Base-by-base conservation (phyloP, 129 eudicot species). In the Artemisia argyi region DNA sequence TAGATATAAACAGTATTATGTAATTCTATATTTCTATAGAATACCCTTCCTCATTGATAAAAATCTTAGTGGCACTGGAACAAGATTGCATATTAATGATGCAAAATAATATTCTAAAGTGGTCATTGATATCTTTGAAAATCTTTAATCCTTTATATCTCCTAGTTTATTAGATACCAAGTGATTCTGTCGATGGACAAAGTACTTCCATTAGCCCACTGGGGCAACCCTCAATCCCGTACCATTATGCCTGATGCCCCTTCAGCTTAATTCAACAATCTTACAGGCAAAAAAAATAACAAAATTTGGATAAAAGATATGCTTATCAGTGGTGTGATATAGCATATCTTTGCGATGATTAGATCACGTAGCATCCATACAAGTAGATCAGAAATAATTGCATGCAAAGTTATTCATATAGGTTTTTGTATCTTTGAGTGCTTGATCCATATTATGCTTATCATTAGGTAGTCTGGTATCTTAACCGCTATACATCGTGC, bases 391-490 rank as follows among this genome's bases (percentile, higher is more conserved):
- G 2, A 61, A 24, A 20, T 12, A 22, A 30, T 32, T 30, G 35
- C 35, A 30, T 30, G 35, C 35, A 30, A 4, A 30, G 35, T 1
- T 30, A 30, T 4, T 30, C 35, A 4, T 30, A 4, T 32, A 32
- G 28, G 3, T 26, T 26, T 26, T 26, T 26, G 28, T 26, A 26
- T 26, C 28, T 26, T 26, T 26, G 28, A 26, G 28, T 26, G 28
- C 28, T 26, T 26, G 22, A 20, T 20, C 22, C 22, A 20, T 26
- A 26, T 26, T 26, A 3, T 76, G 61, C 62, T 48, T 26, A 76
- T 49, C 63, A 1, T 58, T 28, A 46, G 53, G 66, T 57, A 39
- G 5, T 64, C 1, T 52, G 65, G 56, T 69, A 60, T 61, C 50
- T 60, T 68, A 61, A 58, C 10, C 50, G 5, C 42, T 58, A 57